Percentiles rank a stretch among this genome's conserved stretches.
phyloP scores from a whole-genome alignment of 2,329 filamentous ascomycete genomes.

The Aspergillus terreus region DNA sequence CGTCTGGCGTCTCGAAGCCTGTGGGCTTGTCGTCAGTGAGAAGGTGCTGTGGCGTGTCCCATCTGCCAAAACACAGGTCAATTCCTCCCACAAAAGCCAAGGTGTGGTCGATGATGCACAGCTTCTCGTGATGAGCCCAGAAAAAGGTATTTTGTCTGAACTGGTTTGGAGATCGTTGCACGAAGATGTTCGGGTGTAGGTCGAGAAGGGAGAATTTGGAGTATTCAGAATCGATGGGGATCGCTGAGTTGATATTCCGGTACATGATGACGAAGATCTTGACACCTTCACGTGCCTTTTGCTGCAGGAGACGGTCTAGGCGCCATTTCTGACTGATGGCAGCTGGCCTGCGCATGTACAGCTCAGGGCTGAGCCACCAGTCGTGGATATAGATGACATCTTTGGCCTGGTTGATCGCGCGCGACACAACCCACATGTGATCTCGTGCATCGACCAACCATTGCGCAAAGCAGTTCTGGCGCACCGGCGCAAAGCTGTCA shows the following conservation, averaged over 20 bases:
- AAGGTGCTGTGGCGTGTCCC: constrained; percentile 92
- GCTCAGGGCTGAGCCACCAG: constrained; percentile 96
- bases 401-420: constrained; percentile 92
- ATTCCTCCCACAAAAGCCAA: constrained; percentile 94
- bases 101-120: constrained; percentile 95
- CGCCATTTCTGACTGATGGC: constrained; percentile 98
- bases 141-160: constrained; percentile 99
- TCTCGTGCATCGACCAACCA: constrained; percentile 96
- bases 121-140: constrained; percentile 97
- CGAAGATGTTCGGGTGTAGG: constrained; percentile 91
- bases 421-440: constrained; percentile 99
- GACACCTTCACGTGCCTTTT: constrained; percentile 89
- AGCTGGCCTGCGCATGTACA: constrained; percentile 90
- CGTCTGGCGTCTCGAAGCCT: constrained; percentile 76
- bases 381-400: constrained; percentile 99
- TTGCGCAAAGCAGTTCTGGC: constrained; percentile 81
- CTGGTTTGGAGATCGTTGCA: constrained; percentile 94
- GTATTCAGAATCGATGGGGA: constrained; percentile 97
- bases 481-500: constrained; percentile 87
- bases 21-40: constrained; percentile 92
- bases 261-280: constrained; percentile 98
- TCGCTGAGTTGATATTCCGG: constrained; percentile 92
- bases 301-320: constrained; percentile 85
- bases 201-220: constrained; percentile 96
- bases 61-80: constrained; percentile 93